phyloP scores from a whole-genome alignment of 345 rosid genomes.

The Sisymbrium altissimum region DNA sequence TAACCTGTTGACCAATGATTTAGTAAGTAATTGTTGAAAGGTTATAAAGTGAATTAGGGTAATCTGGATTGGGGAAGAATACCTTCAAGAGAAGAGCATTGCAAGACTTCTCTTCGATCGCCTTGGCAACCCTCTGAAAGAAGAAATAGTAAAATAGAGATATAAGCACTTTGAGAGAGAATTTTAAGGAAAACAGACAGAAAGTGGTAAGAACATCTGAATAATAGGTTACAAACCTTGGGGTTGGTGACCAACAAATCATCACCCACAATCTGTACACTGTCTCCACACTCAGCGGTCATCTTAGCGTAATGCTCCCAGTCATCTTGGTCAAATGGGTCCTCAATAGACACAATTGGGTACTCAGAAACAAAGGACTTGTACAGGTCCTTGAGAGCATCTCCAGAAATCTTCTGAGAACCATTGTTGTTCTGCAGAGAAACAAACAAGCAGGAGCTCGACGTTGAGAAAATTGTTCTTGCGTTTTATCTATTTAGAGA shows the following conservation, averaged over 20 bases:
- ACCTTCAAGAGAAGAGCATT: conserved; percentile 98
- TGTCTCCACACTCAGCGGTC: conserved; percentile 70
- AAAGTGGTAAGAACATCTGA: background rate
- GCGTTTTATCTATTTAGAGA: background rate
- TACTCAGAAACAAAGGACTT: conserved; percentile 81
- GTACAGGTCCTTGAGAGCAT: conserved; percentile 78
- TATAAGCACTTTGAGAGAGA: background rate
- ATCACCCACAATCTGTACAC: conserved; percentile 93
- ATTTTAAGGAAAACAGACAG: background rate
- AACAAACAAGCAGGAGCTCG: background rate
- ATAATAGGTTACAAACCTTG: conserved; percentile 44
- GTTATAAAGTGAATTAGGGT: background rate
- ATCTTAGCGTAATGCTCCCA: conserved; percentile 85
- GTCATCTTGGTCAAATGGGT: conserved; percentile 98
- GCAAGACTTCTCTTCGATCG: conserved; percentile 77
- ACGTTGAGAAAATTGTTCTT: background rate
- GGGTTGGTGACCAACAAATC: conserved; percentile 98
- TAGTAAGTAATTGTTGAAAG: background rate
- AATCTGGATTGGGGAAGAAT: background rate
- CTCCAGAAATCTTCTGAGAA: conserved; percentile 83
- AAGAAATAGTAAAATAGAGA: background rate
- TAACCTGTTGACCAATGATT: conserved; percentile 51
- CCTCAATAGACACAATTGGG: conserved; percentile 95
- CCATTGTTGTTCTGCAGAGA: conserved; percentile 72
- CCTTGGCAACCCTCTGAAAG: conserved; percentile 86